Percentiles rank a stretch among this genome's conserved stretches.
phyloP scores from a whole-genome alignment of 140 eudicot genomes.

The Anethum foeniculum region DNA sequence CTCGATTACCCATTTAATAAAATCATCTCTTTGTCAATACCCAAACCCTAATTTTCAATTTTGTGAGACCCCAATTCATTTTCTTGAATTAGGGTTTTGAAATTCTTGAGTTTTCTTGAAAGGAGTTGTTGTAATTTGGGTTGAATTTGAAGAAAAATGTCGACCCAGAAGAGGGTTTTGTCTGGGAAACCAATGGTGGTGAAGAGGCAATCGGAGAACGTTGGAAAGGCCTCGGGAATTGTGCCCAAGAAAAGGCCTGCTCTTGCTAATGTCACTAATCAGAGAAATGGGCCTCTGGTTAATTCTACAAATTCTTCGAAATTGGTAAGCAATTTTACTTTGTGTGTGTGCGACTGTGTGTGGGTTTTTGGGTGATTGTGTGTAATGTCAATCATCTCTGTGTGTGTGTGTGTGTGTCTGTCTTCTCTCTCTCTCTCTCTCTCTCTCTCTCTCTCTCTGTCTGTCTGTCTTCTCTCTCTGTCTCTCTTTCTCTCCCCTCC shows the following conservation, averaged over 20 bases:
- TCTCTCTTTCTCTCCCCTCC: not conserved
- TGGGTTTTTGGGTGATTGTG: not conserved
- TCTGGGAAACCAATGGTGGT: conserved; percentile 30
- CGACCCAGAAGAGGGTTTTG: conserved; percentile 32
- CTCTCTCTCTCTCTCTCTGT: too few relatives aligned
- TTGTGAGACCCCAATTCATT: not conserved
- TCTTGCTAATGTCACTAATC: conserved; percentile 42
- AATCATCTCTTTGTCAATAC: not conserved
- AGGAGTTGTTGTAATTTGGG: not conserved
- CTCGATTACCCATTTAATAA: not conserved
- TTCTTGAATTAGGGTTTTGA: not conserved
- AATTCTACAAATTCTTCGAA: conserved; percentile 16
- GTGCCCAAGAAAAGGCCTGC: conserved; percentile 82
- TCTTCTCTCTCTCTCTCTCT: too few relatives aligned
- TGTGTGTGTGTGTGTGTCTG: too few relatives aligned
- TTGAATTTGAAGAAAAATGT: conserved; percentile 7
- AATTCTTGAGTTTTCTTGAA: not conserved
- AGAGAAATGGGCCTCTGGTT: conserved; percentile 15
- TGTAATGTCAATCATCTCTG: not conserved
- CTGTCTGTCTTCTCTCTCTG: too few relatives aligned
- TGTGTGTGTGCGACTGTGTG: not conserved
- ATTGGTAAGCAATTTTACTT: conserved; percentile 13
- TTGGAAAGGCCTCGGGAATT: conserved; percentile 29
- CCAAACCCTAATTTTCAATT: not conserved
- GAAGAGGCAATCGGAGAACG: conserved; percentile 63